Base-by-base conservation (phyloP, 768 basidiomycete genomes). In the Macrolepiota albuminosa region DNA sequence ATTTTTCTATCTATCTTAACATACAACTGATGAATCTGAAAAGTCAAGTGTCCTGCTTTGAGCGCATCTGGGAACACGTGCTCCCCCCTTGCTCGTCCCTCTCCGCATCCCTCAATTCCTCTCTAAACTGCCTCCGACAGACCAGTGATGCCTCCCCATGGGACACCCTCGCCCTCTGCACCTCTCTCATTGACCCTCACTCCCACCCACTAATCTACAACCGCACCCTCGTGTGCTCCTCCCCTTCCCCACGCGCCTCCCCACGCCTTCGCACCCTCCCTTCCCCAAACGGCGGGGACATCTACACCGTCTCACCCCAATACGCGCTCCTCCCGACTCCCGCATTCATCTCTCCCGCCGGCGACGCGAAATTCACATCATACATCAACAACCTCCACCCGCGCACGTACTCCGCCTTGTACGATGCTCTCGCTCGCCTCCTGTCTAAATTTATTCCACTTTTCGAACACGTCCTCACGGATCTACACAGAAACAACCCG, bases 351-450 rank as follows among this genome's bases (percentile, higher is more conserved):
- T 73, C 76, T 11, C 47, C 67, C 6, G 54, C 70, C 11, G 71
- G 72, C 14, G 54, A 56, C 4, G 67, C 68, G 2, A 68, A 68
- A 58, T 76, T 81, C 54, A 61, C 70, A 9, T 80, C 81, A 3
- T 84, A 84, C 67, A 83, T 85, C 72, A 84, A 83, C 67, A 81
- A 82, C 59, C 67, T 85, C 24, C 68, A 82, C 59, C 78, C 76
- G 6, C 62, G 65, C 4, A 46, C 56, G 14, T 63, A 75, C 56
- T 47, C 43, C 16, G 31, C 61, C 18, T 66, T 76, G 13, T 78
- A 79, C 33, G 24, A 29, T 16, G 36, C 34, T 34, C 53, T 59
- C 52, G 26, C 42, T 63, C 18, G 46, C 29, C 63, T 77, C 31
- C 67, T 84, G 6, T 63, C 69, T 1, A 59, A 61, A 1, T 73